Evolutionary conservation across 2,329 filamentous ascomycete species (phyloP).

Genomic region (Verticillium nubilum): DNA sequence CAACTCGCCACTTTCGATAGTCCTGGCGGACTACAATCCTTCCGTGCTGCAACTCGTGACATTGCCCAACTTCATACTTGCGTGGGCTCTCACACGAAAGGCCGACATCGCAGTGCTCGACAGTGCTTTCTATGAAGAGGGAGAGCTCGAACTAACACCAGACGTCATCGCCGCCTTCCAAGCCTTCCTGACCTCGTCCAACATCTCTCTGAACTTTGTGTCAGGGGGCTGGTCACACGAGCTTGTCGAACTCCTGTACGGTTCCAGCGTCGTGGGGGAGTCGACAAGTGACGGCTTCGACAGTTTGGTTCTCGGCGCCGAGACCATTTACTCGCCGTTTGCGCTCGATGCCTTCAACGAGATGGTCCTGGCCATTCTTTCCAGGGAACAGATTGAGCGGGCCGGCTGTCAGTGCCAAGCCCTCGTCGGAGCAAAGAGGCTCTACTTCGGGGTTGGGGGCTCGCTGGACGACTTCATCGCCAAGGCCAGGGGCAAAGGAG

Average conservation of each 20-base stretch:
- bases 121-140: slow-evolving; percentile 43
- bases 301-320: slow-evolving; percentile 63
- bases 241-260: slow-evolving; percentile 56
- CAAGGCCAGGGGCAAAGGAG: slow-evolving; percentile 42
- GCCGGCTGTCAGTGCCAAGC: slow-evolving; percentile 27
- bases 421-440: slow-evolving; percentile 68
- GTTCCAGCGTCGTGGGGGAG: slow-evolving; percentile 2
- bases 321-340: slow-evolving; percentile 78
- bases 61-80: slow-evolving; percentile 69
- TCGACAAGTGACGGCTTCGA: slow-evolving; percentile 4
- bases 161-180: slow-evolving; percentile 55
- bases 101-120: slow-evolving; percentile 30
- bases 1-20: slow-evolving; percentile 46
- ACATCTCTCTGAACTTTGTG: slow-evolving; percentile 58
- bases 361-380: slow-evolving; percentile 55
- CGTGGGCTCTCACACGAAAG: slow-evolving; percentile 52
- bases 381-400: slow-evolving; percentile 31
- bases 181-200: slow-evolving; percentile 38
- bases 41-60: slow-evolving; percentile 74
- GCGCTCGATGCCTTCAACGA: slow-evolving; percentile 65
- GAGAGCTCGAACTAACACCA: slow-evolving; percentile 60
- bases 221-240: slow-evolving; percentile 69
- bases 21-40: slow-evolving; percentile 75
- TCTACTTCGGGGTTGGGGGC: slow-evolving; percentile 82
- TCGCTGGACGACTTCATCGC: slow-evolving; percentile 70